phyloP scores from a whole-genome alignment of 202 grass and related monocot species.

The Zizania palustris region DNA sequence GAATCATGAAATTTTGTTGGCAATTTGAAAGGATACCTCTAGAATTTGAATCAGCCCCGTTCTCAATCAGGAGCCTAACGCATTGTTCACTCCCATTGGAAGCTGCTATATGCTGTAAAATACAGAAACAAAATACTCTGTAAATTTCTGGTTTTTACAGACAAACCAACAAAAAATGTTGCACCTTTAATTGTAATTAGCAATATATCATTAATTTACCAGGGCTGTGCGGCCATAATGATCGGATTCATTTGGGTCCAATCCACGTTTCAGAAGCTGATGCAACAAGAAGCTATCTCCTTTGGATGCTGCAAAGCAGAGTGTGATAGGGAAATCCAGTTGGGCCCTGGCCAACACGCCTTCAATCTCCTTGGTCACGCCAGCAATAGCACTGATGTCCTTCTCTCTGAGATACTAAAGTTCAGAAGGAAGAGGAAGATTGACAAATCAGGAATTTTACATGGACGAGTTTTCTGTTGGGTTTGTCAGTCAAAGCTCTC shows the following conservation, averaged over 20 bases:
- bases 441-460: background rate
- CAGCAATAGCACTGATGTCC: slow-evolving; percentile 36
- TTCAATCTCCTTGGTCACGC: slow-evolving; percentile 63
- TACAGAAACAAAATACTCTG: background rate
- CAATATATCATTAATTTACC: slow-evolving; percentile 40
- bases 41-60: slow-evolving; percentile 63
- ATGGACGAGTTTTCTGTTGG: too few relatives aligned
- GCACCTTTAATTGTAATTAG: background rate
- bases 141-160: background rate
- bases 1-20: background rate
- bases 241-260: slow-evolving; percentile 66
- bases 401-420: slow-evolving; percentile 73
- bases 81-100: slow-evolving; percentile 66
- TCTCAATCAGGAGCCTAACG: slow-evolving; percentile 60
- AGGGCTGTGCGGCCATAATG: slow-evolving; percentile 57
- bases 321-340: slow-evolving; percentile 73
- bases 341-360: slow-evolving; percentile 65
- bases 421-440: background rate
- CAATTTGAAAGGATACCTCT: slow-evolving; percentile 43
- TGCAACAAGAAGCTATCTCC: slow-evolving; percentile 63
- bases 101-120: slow-evolving; percentile 72
- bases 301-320: slow-evolving; percentile 64
- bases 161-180: background rate
- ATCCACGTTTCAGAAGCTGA: slow-evolving; percentile 67
- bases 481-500: background rate